phyloP scores from a whole-genome alignment of 164 flowering plant genomes.

The Taxillus chinensis region DNA sequence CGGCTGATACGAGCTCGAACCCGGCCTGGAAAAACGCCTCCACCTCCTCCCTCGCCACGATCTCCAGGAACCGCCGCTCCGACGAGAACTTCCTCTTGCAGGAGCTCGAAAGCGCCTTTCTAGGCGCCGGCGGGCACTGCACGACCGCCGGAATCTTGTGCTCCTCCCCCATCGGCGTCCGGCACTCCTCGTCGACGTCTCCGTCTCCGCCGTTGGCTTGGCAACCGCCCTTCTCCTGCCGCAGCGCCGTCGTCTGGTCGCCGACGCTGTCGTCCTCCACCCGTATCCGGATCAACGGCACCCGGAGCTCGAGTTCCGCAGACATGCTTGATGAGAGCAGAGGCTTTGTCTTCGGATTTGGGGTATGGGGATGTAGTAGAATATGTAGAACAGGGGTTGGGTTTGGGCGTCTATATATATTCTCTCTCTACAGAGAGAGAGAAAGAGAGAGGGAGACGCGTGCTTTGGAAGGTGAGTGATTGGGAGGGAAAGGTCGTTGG shows the following conservation, averaged over 20 bases:
- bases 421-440: slow-evolving; percentile 2
- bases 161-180: slow-evolving; percentile 20
- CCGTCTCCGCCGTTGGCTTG: too few relatives aligned
- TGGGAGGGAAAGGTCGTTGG: too few relatives aligned
- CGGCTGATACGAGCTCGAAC: not conserved
- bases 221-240: too few relatives aligned
- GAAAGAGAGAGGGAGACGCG: too few relatives aligned
- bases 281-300: slow-evolving; percentile 5
- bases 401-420: not conserved
- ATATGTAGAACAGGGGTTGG: not conserved
- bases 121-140: slow-evolving; percentile 31
- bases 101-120: slow-evolving; percentile 7
- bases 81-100: slow-evolving; percentile 8
- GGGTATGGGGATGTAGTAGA: not conserved
- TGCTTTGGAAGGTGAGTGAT: too few relatives aligned
- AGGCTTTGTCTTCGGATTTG: too few relatives aligned
- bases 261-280: too few relatives aligned
- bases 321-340: slow-evolving; percentile 12
- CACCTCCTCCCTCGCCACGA: slow-evolving; percentile 11
- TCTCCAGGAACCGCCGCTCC: slow-evolving; percentile 17
- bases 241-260: too few relatives aligned
- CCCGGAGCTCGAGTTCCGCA: slow-evolving; percentile 15
- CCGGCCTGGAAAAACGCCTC: slow-evolving; percentile 4
- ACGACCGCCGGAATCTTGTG: slow-evolving; percentile 21
- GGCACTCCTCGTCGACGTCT: slow-evolving; percentile 4